Conservation (phyloP, 1,284 basidiomycete species). For the Trametes sp. region DNA sequence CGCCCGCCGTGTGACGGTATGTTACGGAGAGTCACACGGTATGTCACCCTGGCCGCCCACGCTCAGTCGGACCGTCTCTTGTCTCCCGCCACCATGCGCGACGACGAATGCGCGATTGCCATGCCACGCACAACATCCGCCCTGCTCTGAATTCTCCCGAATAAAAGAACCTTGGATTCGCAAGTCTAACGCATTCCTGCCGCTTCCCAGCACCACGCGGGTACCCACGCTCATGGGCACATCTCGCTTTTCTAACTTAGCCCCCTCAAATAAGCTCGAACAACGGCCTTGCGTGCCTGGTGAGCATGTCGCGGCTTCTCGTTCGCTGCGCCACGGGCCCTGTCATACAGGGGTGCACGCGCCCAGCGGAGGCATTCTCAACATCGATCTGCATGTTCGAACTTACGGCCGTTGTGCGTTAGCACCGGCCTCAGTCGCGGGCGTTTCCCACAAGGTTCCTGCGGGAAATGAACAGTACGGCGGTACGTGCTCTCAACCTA, state of each 20-base stretch:
- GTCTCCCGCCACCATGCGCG: conserved; percentile 2
- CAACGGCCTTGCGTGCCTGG: conserved; percentile 1
- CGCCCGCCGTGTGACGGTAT: conserved; percentile 5
- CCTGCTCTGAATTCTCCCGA: neutral
- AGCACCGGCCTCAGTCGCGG: conserved; percentile 8
- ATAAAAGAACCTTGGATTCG: neutral
- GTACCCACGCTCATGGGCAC: conserved; percentile 17
- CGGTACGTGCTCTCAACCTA: conserved; percentile 1
- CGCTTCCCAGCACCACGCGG: conserved; percentile 20
- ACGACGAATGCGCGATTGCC: neutral
- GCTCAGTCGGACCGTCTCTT: neutral
- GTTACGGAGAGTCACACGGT: conserved; percentile 5
- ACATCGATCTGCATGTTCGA: conserved; percentile 12
- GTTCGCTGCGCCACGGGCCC: neutral
- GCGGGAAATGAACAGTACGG: neutral
- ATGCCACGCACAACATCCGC: neutral
- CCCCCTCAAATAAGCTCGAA: conserved; percentile 18
- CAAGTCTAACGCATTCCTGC: neutral
- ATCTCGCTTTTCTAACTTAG: neutral
- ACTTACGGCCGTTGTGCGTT: conserved; percentile 7
- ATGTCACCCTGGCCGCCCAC: neutral
- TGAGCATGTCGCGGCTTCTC: conserved; percentile 5
- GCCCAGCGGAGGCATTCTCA: conserved; percentile 11
- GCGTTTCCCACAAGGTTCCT: neutral
- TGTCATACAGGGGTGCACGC: conserved; percentile 5